These are phyloP conservation scores for Murraya paniculata DNA, from an alignment of 345 rosid genomes.

Conservation along the genomic window DNA sequence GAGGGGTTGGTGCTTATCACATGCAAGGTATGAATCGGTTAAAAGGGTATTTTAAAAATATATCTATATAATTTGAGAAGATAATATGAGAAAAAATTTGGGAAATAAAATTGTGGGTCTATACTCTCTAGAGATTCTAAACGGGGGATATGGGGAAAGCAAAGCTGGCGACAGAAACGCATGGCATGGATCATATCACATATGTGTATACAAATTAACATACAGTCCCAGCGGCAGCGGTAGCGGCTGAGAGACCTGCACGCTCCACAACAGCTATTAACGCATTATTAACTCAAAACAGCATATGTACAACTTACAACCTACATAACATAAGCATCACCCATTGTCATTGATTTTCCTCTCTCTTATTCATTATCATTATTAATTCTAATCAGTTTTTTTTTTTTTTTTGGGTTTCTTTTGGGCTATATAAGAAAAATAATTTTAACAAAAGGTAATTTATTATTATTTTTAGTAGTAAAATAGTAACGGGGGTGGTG, in stretches of 20 bases:
- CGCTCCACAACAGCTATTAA: constrained; percentile 13
- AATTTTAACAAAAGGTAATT: neutral
- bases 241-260: constrained; percentile 25
- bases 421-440: neutral
- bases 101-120: no score
- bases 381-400: no score
- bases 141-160: neutral
- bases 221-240: constrained; percentile 29
- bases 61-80: neutral
- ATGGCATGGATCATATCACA: constrained; percentile 8
- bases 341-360: no score
- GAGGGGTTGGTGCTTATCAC: constrained; percentile 5
- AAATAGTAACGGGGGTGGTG: constrained; percentile 5
- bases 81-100: neutral
- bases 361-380: no score
- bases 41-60: neutral
- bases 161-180: constrained; percentile 23
- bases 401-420: no score
- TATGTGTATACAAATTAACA: constrained; percentile 3
- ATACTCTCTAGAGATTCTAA: neutral
- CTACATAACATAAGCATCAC: no score
- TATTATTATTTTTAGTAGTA: neutral
- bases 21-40: neutral
- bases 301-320: neutral
- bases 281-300: neutral